Percentiles rank a stretch among this genome's conserved stretches.
phyloP scores from a whole-genome alignment of 768 basidiomycete genomes.

The Suillus lakei region DNA sequence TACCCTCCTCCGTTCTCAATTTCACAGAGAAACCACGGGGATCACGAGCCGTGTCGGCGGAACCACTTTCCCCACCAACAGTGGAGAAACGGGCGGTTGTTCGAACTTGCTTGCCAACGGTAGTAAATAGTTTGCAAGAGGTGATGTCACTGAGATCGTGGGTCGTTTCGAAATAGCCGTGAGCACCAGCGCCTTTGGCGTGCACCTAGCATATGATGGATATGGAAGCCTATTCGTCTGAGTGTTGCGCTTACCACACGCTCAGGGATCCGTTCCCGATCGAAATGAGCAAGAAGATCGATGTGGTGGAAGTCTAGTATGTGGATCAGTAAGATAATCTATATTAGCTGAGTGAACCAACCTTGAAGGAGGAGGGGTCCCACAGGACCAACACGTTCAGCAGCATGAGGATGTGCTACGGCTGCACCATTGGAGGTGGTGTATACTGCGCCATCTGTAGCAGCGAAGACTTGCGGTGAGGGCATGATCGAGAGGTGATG shows the following conservation, averaged over 20 bases:
- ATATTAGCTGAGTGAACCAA: conserved; percentile 32
- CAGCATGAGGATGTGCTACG: conserved; percentile 74
- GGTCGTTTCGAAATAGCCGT: conserved; percentile 92
- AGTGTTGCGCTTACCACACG: conserved; percentile 65
- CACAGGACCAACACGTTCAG: conserved; percentile 71
- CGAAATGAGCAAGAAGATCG: conserved; percentile 90
- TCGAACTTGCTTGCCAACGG: conserved; percentile 69
- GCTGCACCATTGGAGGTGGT: conserved; percentile 88
- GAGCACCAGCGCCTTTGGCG: conserved; percentile 91
- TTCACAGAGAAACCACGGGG: conserved; percentile 93
- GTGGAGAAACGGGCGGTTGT: conserved; percentile 91
- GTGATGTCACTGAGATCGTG: conserved; percentile 85
- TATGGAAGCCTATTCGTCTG: background rate
- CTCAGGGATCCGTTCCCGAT: conserved; percentile 95
- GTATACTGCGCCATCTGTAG: conserved; percentile 67
- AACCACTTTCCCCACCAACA: conserved; percentile 87
- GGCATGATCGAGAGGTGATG: conserved; percentile 54
- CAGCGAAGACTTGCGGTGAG: conserved; percentile 58
- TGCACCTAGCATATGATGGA: conserved; percentile 66
- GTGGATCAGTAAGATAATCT: conserved; percentile 20
- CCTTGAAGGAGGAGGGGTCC: conserved; percentile 93
- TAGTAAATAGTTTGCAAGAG: conserved; percentile 66
- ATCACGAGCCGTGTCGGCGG: conserved; percentile 91
- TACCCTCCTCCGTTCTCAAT: conserved; percentile 89
- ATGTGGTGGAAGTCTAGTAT: conserved; percentile 85